Evolutionary conservation across 1,284 basidiomycete species (phyloP), one percentile per base, ranked within the genome.

Genomic region (Fomitopsis palustris): DNA sequence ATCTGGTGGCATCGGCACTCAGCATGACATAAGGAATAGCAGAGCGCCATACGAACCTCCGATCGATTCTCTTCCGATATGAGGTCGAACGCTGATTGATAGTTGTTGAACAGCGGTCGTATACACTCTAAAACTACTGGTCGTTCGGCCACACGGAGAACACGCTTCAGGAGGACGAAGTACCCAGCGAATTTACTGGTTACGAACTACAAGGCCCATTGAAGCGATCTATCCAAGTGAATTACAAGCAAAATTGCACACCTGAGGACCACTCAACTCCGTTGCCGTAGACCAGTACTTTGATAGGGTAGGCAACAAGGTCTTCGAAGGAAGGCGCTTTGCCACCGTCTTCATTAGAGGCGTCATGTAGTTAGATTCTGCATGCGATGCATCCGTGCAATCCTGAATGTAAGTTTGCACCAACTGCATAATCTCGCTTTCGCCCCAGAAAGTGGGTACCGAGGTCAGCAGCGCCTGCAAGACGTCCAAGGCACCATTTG

Each of bases 41-140:
- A 17, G 16, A 12, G 12, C 14, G 12, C 35, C 27, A 41, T 21
- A 57, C 45, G 10, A 25, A 47, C 37, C 45, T 64, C 70, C 23
- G 67, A 64, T 51, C 69, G 70, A 45, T 65, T 63, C 54, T 61
- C 71, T 62, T 53, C 75, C 62, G 73, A 75, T 43, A 84, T 80
- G 6, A 87, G 67, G 62, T 93, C 90, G 63, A 98, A 88, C 2
- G 87, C 88, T 29, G 88, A 85, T 49, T 97, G 77, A 78, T 97
- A 92, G 54, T 93, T 81, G 60, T 88, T 90, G 78, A 95, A 96
- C 38, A 93, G 69, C 0, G 80, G 64, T 53, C 92, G 89, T 60
- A 96, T 75, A 57, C 92, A 81, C 29, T 88, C 85, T 7, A 87
- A 76, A 2, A 98, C 81, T 6, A 83, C 81, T 3, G 81, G 73